Base-by-base conservation (phyloP, 257 asterid species). In the Solanum tacnaense region DNA sequence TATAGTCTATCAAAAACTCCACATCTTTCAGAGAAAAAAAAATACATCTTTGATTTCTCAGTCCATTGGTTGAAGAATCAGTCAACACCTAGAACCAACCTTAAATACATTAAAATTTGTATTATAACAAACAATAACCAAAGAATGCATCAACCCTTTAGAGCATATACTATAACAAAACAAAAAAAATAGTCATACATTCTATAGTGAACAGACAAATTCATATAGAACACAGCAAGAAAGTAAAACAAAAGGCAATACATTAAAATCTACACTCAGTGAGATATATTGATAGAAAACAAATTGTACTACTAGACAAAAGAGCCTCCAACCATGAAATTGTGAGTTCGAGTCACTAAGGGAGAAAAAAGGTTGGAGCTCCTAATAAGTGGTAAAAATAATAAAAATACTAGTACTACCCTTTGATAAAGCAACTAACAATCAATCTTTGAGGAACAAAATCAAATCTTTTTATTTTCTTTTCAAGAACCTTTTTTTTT, bases 1-100 rank as follows among this genome's bases (percentile, higher is more conserved):
- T 27, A n/a, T 34, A 2, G 62, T 71, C 56, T 60, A 60, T 6
- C 89, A 87, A 89, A 89, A 89, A 89, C 52, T 87, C 87, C 88
- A 89, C 88, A 87, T 87, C 91, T 83, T 88, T 84, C 83, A 44
- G 85, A 46, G 6, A 56, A 44, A 25, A 65, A 58, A 73, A 65
- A 58, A 73, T 39, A 72, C 87, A 89, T 84, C 82, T 88, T 88
- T 49, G 83, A 62, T 36, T 87, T 88, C 87, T 84, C 72, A 70
- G 86, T 62, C 83, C 70, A 56, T 78, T 85, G 83, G 92, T 90
- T 81, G 86, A 65, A 87, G 93, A 93, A 90, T 38, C 88, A 91
- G 94, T 91, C 93, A 90, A 90, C 81, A 73, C 11, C 5, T 82
- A 1, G 38, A 74, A 62, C 82, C 78, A 83, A 39, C 76, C 65